Base-by-base conservation (phyloP, 495 filamentous ascomycete genomes). In the Penicillium waksmanii region DNA sequence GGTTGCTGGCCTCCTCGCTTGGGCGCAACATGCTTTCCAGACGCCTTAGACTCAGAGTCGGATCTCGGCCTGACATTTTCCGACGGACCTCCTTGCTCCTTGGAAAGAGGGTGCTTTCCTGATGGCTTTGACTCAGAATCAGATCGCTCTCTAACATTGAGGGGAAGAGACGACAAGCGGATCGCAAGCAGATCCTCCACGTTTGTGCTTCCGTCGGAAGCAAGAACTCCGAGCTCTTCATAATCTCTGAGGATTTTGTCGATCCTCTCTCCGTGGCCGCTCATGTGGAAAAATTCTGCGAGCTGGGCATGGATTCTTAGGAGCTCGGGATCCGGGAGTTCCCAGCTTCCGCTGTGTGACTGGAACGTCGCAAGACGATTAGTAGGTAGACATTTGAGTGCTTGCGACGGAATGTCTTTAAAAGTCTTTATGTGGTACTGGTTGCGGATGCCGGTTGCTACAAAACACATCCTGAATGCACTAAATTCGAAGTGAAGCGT, bases 391-490 rank as follows among this genome's bases (percentile, higher is more conserved):
- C n/a, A n/a, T n/a, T n/a, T n/a, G n/a, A n/a, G n/a, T n/a, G n/a
- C n/a, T n/a, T n/a, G n/a, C n/a, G n/a, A n/a, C n/a, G n/a, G n/a
- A n/a, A n/a, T 42, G 34, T 53, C 52, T 42, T 51, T 56, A 53
- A 59, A 64, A 38, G 61, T 56, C 61, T 64, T 64, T 46, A 64
- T 56, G 23, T 47, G 23, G 51, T 64, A 64, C 42, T 64, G 56
- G 56, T 64, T 44, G 38, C 46, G 18, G 48, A 53, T 27, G 27
- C 56, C 40, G 46, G 56, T 64, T 53, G 35, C 52, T 48, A 59
- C 51, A 53, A 64, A 56, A 56, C 53, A 34, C 19, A 64, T 25
- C 33, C 47, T 51, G 46, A 64, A 64, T 47, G 56, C 36, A 33
- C 61, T 56, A 51, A 64, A 59, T 56, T 59, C 52, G 17, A 13